Base-by-base conservation (phyloP, 2,329 filamentous ascomycete species). In the Aureobasidium melanogenum region DNA sequence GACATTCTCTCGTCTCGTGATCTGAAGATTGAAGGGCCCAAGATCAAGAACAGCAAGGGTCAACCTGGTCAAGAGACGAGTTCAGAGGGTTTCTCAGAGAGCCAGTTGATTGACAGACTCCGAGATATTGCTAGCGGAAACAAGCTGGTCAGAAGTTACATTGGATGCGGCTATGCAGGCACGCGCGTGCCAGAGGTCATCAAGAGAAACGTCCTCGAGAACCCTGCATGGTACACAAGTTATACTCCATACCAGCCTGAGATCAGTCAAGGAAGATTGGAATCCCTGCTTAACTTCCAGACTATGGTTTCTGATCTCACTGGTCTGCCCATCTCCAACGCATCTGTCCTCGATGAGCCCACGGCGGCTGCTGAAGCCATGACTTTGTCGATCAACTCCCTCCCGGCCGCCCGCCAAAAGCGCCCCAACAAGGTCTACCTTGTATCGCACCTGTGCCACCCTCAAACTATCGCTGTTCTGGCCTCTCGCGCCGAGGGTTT, bases 161-260 rank as follows among this genome's bases (percentile, higher is more conserved):
- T 96, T 66, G 93, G 93, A 5, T 85, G 84, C 62, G 93, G 93
- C 62, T 97, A 97, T 80, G 91, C 93, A 66, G 87, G 85, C 38
- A 93, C 91, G n/a, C 83, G 88, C 67, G 88, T 89, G 0, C 93
- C 93, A 5, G 84, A 90, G 61, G 92, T 97, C 62, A 96, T 97
- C 73, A 90, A 94, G 80, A 83, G 92, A 67, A 97, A 97, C 72
- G 82, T 97, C 5, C 79, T 97, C 62, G 91, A 97, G 80, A 93
- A 88, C 73, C 93, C 93, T 5, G 91, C 87, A 10, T 97, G 93
- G 93, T 97, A 97, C 74, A 97, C 93, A 43, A 96, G 91, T 77
- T 97, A 97, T 75, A 97, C 93, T 0, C 93, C 93, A 17, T 97
- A 97, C 76, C 93, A 97, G 77, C 88, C 93, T 2, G 93, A 97